A percentile compares a stretch with the other conserved stretches of the same genome.
These are phyloP conservation scores for Ophiocordyceps sinensis DNA, from an alignment of 2,329 filamentous ascomycete genomes.

Conservation along the genomic window DNA sequence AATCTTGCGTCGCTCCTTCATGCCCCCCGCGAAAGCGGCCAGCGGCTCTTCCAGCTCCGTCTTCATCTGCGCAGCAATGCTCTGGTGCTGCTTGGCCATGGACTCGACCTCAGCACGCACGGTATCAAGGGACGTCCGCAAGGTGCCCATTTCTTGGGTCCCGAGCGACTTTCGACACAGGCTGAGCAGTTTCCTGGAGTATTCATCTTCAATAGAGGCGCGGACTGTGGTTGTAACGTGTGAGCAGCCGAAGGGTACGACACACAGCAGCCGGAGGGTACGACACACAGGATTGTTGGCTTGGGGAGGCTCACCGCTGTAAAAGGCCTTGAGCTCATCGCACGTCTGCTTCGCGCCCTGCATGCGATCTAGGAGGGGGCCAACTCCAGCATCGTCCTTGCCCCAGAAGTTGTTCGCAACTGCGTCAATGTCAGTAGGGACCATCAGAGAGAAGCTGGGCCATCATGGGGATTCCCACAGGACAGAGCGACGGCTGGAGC, in stretches of 20 bases:
- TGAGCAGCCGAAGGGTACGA: background rate
- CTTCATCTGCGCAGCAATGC: constrained; percentile 88
- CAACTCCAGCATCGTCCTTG: constrained; percentile 93
- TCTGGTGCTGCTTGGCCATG: constrained; percentile 87
- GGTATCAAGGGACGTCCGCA: constrained; percentile 74
- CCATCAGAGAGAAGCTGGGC: background rate
- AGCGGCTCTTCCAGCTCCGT: constrained; percentile 89
- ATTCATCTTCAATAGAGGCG: constrained; percentile 92
- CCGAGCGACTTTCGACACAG: constrained; percentile 81
- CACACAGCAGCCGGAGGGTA: background rate
- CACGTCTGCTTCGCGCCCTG: constrained; percentile 84
- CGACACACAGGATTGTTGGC: background rate
- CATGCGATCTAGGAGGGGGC: constrained; percentile 86
- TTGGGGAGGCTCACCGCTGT: constrained; percentile 44
- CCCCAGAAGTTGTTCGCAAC: constrained; percentile 99
- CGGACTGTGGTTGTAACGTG: constrained; percentile 41
- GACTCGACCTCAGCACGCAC: constrained; percentile 79
- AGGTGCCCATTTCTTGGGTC: constrained; percentile 70
- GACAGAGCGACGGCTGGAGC: constrained; percentile 52
- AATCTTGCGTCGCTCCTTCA: constrained; percentile 96
- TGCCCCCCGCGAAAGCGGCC: constrained; percentile 77
- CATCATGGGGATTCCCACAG: constrained; percentile 29
- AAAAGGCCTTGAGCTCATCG: constrained; percentile 88
- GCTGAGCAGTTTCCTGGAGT: constrained; percentile 73
- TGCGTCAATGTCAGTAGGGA: constrained; percentile 18